A percentile compares a stretch with the other conserved stretches of the same genome.
Evolutionary conservation across 176 grass and related monocot species (phyloP).

Genomic region (Triticum turgidum): DNA sequence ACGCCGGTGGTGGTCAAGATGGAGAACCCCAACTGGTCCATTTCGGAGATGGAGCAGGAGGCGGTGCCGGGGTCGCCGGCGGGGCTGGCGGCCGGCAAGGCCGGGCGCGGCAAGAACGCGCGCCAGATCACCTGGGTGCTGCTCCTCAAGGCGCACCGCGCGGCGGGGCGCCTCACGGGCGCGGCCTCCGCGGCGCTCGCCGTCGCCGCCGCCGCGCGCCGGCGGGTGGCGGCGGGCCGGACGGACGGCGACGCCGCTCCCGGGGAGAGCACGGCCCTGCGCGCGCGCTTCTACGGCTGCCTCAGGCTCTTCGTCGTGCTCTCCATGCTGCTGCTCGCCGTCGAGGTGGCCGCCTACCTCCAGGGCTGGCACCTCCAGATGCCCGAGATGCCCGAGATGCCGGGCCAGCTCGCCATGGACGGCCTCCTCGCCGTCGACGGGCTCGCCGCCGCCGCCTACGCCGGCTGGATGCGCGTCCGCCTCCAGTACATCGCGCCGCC

Average conservation of each 20-base stretch:
- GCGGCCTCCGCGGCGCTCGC: slow-evolving; percentile 51
- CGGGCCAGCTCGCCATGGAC: slow-evolving; percentile 40
- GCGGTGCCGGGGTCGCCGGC: slow-evolving; percentile 17
- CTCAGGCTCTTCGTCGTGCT: slow-evolving; percentile 57
- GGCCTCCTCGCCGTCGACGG: slow-evolving; percentile 43
- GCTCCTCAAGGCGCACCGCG: slow-evolving; percentile 74
- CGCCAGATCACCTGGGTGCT: slow-evolving; percentile 89
- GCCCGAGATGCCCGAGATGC: slow-evolving; percentile 30
- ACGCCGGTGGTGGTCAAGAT: slow-evolving; percentile 74
- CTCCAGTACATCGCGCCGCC: slow-evolving; percentile 66
- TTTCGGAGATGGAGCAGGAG: slow-evolving; percentile 51
- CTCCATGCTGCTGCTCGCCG: slow-evolving; percentile 57
- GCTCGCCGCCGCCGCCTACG: slow-evolving; percentile 53
- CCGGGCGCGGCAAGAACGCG: slow-evolving; percentile 61
- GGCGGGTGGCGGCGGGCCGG: slow-evolving; percentile 49
- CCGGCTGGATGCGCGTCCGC: slow-evolving; percentile 58
- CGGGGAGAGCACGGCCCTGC: slow-evolving; percentile 57
- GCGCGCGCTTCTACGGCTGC: slow-evolving; percentile 50
- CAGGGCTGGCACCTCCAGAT: slow-evolving; percentile 70
- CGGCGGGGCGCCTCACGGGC: slow-evolving; percentile 47
- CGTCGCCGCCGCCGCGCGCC: slow-evolving; percentile 51
- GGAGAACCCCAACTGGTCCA: slow-evolving; percentile 86
- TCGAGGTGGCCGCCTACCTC: slow-evolving; percentile 65
- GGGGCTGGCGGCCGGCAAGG: slow-evolving; percentile 32
- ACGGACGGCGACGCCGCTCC: slow-evolving; percentile 53